These are phyloP conservation scores for Arxiozyma bovina DNA, from an alignment of 1,139 yeast genomes.

Conservation along the genomic window DNA sequence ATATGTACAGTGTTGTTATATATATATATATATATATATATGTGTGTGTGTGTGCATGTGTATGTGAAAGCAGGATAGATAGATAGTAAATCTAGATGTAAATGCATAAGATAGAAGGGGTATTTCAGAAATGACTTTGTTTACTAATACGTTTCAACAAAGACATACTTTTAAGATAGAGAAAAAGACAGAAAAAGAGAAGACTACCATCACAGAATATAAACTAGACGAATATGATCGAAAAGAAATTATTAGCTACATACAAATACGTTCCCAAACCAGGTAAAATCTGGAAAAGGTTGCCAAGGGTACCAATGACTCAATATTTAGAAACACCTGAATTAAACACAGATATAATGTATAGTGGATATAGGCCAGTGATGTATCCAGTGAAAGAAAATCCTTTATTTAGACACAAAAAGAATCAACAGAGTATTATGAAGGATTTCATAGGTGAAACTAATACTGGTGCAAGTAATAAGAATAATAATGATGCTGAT, in stretches of 20 bases:
- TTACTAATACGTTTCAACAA: too few relatives aligned
- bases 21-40: too few relatives aligned
- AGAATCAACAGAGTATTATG: constrained; percentile 1
- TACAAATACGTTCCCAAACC: neutral
- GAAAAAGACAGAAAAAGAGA: too few relatives aligned
- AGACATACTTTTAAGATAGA: too few relatives aligned
- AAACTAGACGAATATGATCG: neutral
- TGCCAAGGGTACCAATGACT: constrained; percentile 30
- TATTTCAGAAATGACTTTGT: too few relatives aligned
- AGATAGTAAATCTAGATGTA: too few relatives aligned
- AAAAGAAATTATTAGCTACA: neutral
- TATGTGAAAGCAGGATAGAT: too few relatives aligned
- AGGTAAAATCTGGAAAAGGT: constrained; percentile 8
- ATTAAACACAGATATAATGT: constrained; percentile 25
- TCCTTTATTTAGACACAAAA: constrained; percentile 22
- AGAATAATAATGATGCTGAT: neutral
- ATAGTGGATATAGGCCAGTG: constrained; percentile 29
- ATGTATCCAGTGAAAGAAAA: constrained; percentile 28
- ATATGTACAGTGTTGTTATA: too few relatives aligned
- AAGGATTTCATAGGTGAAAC: neutral
- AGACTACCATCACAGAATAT: too few relatives aligned
- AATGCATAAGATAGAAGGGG: too few relatives aligned
- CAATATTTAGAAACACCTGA: constrained; percentile 23
- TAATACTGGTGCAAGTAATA: neutral
- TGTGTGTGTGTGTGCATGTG: too few relatives aligned